Evolutionary conservation across 352 stramenopile genomes (phyloP).

Genomic region (Pythium phragmiticola): DNA sequence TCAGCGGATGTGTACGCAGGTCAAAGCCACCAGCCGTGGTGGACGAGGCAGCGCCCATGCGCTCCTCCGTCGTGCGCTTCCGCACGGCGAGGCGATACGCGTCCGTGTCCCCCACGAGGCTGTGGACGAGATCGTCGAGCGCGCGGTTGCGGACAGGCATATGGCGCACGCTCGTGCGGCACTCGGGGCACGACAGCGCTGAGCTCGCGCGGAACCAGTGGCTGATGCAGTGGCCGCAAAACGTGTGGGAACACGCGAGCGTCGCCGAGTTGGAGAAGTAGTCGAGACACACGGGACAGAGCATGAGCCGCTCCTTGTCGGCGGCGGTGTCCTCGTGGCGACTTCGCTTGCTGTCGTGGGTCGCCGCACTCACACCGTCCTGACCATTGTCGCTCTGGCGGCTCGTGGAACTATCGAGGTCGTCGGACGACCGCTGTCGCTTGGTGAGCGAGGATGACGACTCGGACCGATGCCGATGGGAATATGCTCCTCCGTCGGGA

Average conservation of each 20-base stretch:
- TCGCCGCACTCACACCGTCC: constrained; percentile 10
- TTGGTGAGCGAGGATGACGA: constrained; percentile 14
- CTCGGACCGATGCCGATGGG: background rate
- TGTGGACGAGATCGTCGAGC: constrained; percentile 73
- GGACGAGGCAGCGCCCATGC: constrained; percentile 15
- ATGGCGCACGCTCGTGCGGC: constrained; percentile 56
- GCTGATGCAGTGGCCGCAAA: constrained; percentile 76
- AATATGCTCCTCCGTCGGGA: background rate
- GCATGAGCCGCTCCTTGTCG: constrained; percentile 70
- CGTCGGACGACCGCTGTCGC: constrained; percentile 14
- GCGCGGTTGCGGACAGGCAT: constrained; percentile 79
- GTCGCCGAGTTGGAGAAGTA: constrained; percentile 79
- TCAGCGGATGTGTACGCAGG: constrained; percentile 31
- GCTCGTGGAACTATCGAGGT: background rate
- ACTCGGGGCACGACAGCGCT: constrained; percentile 77
- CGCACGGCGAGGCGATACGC: constrained; percentile 44
- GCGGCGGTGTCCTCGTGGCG: constrained; percentile 26
- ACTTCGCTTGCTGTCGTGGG: constrained; percentile 28
- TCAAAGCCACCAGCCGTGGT: constrained; percentile 1
- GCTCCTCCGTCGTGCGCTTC: constrained; percentile 10
- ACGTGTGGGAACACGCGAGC: constrained; percentile 82
- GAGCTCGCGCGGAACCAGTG: constrained; percentile 65
- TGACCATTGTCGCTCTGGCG: constrained; percentile 15
- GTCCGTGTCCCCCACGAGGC: constrained; percentile 65
- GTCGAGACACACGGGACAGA: constrained; percentile 81